Base-by-base conservation (phyloP, 345 rosid genomes). In the Eucalyptus polybractea region DNA sequence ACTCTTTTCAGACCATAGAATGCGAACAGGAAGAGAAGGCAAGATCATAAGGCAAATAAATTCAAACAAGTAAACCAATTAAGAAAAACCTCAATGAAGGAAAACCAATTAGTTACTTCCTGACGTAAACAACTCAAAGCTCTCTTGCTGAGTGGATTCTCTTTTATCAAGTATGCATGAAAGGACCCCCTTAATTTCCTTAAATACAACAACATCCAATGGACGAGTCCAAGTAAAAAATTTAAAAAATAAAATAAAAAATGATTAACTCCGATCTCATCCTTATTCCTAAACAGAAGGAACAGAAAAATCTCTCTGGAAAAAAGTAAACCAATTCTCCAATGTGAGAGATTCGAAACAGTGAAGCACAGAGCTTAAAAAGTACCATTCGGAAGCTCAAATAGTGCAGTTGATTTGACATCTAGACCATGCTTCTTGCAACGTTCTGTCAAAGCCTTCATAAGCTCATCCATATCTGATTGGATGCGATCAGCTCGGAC, bases 401-500 rank as follows among this genome's bases (percentile, higher is more conserved):
- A 95, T 88, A 95, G 91, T 65, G 99, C 96, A 88, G 91, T 88
- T 83, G 99, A 94, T 89, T 95, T 96, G 72, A 97, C 91, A 90
- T 95, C 98, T 86, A 95, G 17, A 91, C 97, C 97, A 90, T 95
- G 98, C 93, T 95, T 98, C 94, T 95, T 95, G 94, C 96, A 95
- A 86, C 96, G 96, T 88, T 96, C 98, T 56, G 92, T 93, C 53
- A 98, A 91, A 86, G 93, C 98, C 94, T 94, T 97, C 94, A 96
- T 86, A 88, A 98, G 93, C 92, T 95, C 99, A 92, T 97, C 99
- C 76, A 98, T 94, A 94, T 98, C 97, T 90, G 98, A 97, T 91
- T 98, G 99, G 92, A 97, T 95, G 58, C 98, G 96, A 92, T 98
- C 99, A 89, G 99, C 98, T 87, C 97, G 99, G 88, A 97, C 99